Conservation (phyloP, 306 rosid species). For the Sindora glabra region DNA sequence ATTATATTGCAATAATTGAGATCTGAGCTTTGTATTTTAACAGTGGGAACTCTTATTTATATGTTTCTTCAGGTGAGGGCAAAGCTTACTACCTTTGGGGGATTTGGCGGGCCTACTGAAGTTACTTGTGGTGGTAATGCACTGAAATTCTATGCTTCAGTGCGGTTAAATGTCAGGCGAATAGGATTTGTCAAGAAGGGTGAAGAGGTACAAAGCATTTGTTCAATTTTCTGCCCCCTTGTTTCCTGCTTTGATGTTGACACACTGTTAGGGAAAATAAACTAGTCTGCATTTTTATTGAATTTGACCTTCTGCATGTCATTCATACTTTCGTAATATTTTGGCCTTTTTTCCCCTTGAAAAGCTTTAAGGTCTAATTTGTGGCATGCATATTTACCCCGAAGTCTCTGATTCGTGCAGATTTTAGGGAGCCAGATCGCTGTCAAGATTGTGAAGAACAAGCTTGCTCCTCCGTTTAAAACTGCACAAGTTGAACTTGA, state of each 20-base stretch:
- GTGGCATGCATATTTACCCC: background rate
- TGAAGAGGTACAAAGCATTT: slow-evolving; percentile 63
- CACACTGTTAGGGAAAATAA: too few species aligned
- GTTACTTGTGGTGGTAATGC: too few species aligned
- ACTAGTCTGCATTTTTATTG: too few species aligned
- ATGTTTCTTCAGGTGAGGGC: slow-evolving; percentile 52
- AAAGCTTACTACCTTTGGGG: slow-evolving; percentile 81
- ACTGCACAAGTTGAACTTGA: slow-evolving; percentile 75
- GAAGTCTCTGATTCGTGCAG: slow-evolving; percentile 31
- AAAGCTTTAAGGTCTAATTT: background rate
- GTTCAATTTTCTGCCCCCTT: background rate
- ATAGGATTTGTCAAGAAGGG: slow-evolving; percentile 73
- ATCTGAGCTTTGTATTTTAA: too few species aligned
- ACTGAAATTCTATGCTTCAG: too few species aligned
- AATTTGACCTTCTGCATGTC: background rate
- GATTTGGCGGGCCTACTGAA: slow-evolving; percentile 84
- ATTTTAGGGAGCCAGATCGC: slow-evolving; percentile 64
- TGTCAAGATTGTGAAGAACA: slow-evolving; percentile 94
- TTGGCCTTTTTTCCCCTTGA: background rate
- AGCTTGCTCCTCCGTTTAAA: slow-evolving; percentile 90
- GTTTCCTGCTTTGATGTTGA: background rate
- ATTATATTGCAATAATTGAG: too few species aligned
- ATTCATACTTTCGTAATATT: background rate
- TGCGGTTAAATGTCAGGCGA: too few species aligned
- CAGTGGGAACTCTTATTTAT: slow-evolving; percentile 1